Evolutionary conservation across 352 stramenopile species (phyloP), one percentile per base, ranked within the genome.

Genomic region (Phytophthora kernoviae): DNA sequence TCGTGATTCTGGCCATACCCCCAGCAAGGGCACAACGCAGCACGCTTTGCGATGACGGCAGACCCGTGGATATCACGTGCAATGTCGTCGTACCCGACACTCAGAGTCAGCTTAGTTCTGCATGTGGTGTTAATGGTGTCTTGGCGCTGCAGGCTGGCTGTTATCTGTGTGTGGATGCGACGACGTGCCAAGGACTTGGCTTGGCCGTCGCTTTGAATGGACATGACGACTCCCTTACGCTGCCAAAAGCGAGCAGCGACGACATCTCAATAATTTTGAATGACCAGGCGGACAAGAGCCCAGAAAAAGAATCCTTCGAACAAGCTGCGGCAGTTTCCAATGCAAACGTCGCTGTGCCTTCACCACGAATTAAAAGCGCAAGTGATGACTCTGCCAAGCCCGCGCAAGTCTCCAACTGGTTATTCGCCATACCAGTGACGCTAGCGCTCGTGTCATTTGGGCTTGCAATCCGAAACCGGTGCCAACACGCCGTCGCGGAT

Each of bases 61-160:
- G 10, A 12, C 50, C 77, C 21, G n/a, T 68, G 17, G 45, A 68
- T 9, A 36, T 58, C 6, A 51, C 52, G 9, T 72, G 65, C 20
- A 52, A 52, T 17, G 14, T 62, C 34, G 26, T 15, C 5, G 6
- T 50, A 14, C 46, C 54, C 1, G 6, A 45, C 5, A 17, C 36
- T 30, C 24, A 6, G 6, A 15, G n/a, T 56, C 3, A 50, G 1
- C 17, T 30, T 3, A 34, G 49, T 34, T 64, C 43, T 12, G 42
- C 27, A 4, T 85, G 76, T 41, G 55, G 46, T 1, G 17, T 18
- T 0, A 36, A 54, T 11, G 44, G 69, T 32, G 44, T 90, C 22
- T 58, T 84, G 32, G 79, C 82, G 14, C 27, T 83, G 0, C 74
- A 70, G 15, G 10, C 44, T 14, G 78, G 82, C n/a, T 91, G 81